Conservation (phyloP, 768 basidiomycete genomes). For the Suillus americanus region DNA sequence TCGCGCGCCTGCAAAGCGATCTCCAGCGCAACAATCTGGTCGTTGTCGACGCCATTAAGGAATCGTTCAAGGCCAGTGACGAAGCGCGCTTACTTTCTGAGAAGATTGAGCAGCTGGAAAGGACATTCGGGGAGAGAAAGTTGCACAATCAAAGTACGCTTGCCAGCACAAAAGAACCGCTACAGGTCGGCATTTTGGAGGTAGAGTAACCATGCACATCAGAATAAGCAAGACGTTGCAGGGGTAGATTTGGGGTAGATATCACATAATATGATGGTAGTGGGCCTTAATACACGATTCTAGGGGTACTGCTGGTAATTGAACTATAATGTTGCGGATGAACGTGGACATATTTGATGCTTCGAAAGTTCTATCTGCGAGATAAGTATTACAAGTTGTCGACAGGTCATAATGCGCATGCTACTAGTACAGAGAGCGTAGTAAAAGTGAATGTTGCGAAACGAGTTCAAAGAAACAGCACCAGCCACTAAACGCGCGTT, state of each 20-base stretch:
- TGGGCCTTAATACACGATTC: background rate
- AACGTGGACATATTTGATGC: background rate
- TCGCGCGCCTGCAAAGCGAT: slow-evolving; percentile 10
- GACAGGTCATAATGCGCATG: background rate
- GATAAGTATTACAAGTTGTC: background rate
- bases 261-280: background rate
- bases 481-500: background rate
- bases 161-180: slow-evolving; percentile 2
- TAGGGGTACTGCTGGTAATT: too few relatives aligned
- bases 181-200: slow-evolving; percentile 16
- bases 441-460: background rate
- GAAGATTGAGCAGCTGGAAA: slow-evolving; percentile 25
- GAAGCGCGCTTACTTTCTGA: slow-evolving; percentile 20
- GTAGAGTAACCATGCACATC: slow-evolving; percentile 20
- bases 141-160: background rate
- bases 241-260: background rate
- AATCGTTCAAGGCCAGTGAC: slow-evolving; percentile 17
- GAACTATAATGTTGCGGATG: background rate
- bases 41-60: slow-evolving; percentile 17
- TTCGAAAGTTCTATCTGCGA: background rate
- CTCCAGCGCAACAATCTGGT: slow-evolving; percentile 9
- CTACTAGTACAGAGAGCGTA: background rate
- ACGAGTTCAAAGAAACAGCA: background rate
- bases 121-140: slow-evolving; percentile 12
- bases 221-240: slow-evolving; percentile 10